Percentiles rank a stretch among this genome's conserved stretches.
phyloP scores from a whole-genome alignment of 2,329 filamentous ascomycete genomes.

The Apiospora rasikravindrae region DNA sequence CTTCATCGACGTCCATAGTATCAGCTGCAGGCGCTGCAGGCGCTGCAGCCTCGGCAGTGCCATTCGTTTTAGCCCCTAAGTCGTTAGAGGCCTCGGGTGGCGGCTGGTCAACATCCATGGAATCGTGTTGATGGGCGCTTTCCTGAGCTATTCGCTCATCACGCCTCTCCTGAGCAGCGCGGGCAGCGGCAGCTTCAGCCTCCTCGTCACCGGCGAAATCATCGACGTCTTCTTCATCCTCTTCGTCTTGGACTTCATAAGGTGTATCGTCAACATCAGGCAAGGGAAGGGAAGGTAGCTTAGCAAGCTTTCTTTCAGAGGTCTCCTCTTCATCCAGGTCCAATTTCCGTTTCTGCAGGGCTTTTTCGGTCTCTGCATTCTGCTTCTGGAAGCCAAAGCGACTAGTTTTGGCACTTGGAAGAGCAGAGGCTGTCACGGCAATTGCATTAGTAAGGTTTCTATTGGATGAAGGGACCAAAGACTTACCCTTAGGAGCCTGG shows the following conservation, averaged over 20 bases:
- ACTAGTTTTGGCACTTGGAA: constrained; percentile 75
- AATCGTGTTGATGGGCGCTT: constrained; percentile 53
- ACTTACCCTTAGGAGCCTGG: constrained; percentile 44
- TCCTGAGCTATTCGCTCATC: constrained; percentile 67
- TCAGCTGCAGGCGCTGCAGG: constrained; percentile 39
- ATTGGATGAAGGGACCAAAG: constrained; percentile 4
- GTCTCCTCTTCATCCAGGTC: constrained; percentile 89
- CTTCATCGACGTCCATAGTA: constrained; percentile 65
- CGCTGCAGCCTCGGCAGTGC: constrained; percentile 24
- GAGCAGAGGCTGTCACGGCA: constrained; percentile 50
- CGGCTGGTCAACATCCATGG: constrained; percentile 43
- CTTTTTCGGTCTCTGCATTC: constrained; percentile 68
- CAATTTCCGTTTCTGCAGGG: constrained; percentile 73
- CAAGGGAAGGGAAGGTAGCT: constrained; percentile 79
- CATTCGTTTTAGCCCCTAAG: constrained; percentile 31
- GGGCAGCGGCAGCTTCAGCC: constrained; percentile 82
- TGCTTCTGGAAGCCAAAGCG: constrained; percentile 83
- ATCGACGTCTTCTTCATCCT: constrained; percentile 73
- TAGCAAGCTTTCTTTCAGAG: constrained; percentile 85
- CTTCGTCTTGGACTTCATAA: constrained; percentile 64
- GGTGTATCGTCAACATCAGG: constrained; percentile 65
- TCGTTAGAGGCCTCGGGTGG: constrained; percentile 25
- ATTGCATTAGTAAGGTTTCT: constrained; percentile 31
- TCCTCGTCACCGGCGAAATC: constrained; percentile 85
- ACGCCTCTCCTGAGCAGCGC: constrained; percentile 84